Conservation (phyloP, 192 early-diverging fungal genomes). For the Entomortierella parvispora region DNA sequence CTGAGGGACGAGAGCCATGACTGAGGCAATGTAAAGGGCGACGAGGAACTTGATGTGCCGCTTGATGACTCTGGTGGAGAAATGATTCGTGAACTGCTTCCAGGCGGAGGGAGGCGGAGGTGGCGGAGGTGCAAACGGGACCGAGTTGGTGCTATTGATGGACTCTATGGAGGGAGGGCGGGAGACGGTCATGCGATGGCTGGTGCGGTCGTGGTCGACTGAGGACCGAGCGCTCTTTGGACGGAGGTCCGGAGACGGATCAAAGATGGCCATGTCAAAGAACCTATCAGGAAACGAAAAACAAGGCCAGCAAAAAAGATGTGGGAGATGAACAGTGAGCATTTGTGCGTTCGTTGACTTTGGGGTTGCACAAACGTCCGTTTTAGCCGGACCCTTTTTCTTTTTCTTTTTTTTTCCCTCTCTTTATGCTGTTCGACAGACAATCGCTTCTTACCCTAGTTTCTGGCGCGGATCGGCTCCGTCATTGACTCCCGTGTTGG, state of each 20-base stretch:
- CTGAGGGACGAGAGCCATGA: slow-evolving; percentile 46
- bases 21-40: slow-evolving; percentile 38
- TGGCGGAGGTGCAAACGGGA: slow-evolving; percentile 40
- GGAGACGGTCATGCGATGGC: slow-evolving; percentile 17
- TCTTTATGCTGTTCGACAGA: no score
- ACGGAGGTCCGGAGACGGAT: slow-evolving; percentile 24
- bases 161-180: slow-evolving; percentile 44
- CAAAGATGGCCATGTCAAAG: slow-evolving; percentile 51
- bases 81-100: slow-evolving; percentile 49
- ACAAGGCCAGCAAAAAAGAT: not conserved
- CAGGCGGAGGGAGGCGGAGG: slow-evolving; percentile 41
- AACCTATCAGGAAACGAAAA: slow-evolving; percentile 4
- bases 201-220: slow-evolving; percentile 29
- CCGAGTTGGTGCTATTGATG: slow-evolving; percentile 42
- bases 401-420: no score
- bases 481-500: not conserved
- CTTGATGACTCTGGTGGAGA: slow-evolving; percentile 49
- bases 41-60: slow-evolving; percentile 57
- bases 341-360: no score
- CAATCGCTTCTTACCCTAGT: slow-evolving; percentile 18
- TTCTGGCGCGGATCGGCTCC: slow-evolving; percentile 20
- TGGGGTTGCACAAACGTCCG: no score
- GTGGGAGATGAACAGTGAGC: not conserved
- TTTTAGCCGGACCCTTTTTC: no score
- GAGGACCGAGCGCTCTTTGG: slow-evolving; percentile 32